phyloP scores from a whole-genome alignment of 192 early-diverging fungal species.

The Helicostylum pulchrum region DNA sequence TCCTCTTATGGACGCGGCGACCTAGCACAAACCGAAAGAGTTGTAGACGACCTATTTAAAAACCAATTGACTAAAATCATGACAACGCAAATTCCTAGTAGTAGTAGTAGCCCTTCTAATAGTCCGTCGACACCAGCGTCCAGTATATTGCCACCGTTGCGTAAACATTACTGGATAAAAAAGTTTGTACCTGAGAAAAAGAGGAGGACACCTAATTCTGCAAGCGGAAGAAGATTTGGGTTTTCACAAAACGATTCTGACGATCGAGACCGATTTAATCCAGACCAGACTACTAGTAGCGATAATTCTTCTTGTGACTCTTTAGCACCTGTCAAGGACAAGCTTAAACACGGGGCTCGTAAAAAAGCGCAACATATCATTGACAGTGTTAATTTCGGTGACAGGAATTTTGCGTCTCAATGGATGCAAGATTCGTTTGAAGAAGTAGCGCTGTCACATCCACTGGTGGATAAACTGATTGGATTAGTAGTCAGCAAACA shows the following conservation, averaged over 20 bases:
- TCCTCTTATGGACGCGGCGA: constrained; percentile 22
- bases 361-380: constrained; percentile 34
- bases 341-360: too few relatives aligned
- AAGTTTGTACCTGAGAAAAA: background rate
- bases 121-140: too few relatives aligned
- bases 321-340: too few relatives aligned
- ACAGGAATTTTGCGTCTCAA: constrained; percentile 27
- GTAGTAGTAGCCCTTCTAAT: too few relatives aligned
- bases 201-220: background rate
- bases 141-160: background rate
- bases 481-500: constrained; percentile 42
- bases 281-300: background rate
- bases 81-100: constrained; percentile 8
- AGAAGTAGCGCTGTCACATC: constrained; percentile 33
- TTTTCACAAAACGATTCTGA: constrained; percentile 22
- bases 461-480: constrained; percentile 27
- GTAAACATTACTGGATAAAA: background rate
- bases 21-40: constrained; percentile 11
- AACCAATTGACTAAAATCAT: constrained; percentile 5
- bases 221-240: constrained; percentile 6
- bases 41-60: constrained; percentile 10
- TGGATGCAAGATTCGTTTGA: constrained; percentile 41
- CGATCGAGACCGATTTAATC: background rate
- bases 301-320: background rate
- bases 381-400: constrained; percentile 41